Conservation (phyloP, 345 rosid genomes). For the Mangifera indica region DNA sequence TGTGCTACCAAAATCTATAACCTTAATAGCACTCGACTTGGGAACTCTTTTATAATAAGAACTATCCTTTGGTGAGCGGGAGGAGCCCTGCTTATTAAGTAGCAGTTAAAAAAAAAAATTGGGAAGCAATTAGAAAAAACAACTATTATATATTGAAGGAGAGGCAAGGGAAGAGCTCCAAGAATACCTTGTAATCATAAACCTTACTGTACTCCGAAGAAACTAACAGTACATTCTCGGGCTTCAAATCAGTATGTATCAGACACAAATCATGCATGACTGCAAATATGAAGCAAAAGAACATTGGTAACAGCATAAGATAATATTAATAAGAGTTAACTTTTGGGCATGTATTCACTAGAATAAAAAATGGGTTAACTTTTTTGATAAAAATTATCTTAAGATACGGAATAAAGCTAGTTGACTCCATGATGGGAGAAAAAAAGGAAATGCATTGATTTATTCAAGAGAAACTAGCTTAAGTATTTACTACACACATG, state of each 20-base stretch:
- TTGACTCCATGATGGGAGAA: neutral
- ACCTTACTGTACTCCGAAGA: constrained; percentile 74
- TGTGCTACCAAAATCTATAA: constrained; percentile 94
- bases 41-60: constrained; percentile 67
- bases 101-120: neutral
- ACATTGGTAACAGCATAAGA: neutral
- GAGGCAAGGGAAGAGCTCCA: neutral
- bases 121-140: neutral
- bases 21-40: constrained; percentile 80
- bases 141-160: neutral
- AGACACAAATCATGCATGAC: constrained; percentile 87
- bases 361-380: no score
- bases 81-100: constrained; percentile 36
- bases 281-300: constrained; percentile 32
- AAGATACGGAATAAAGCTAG: no score
- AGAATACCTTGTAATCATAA: constrained; percentile 73
- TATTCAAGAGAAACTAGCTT: constrained; percentile 44
- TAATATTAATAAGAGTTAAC: neutral
- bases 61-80: constrained; percentile 51
- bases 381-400: no score
- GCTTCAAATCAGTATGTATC: constrained; percentile 88
- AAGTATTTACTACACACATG: constrained; percentile 89
- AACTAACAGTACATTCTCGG: constrained; percentile 77
- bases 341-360: neutral
- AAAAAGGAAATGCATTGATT: constrained; percentile 8